Conservation (phyloP, 257 asterid species). For the Solanum neorickii region DNA sequence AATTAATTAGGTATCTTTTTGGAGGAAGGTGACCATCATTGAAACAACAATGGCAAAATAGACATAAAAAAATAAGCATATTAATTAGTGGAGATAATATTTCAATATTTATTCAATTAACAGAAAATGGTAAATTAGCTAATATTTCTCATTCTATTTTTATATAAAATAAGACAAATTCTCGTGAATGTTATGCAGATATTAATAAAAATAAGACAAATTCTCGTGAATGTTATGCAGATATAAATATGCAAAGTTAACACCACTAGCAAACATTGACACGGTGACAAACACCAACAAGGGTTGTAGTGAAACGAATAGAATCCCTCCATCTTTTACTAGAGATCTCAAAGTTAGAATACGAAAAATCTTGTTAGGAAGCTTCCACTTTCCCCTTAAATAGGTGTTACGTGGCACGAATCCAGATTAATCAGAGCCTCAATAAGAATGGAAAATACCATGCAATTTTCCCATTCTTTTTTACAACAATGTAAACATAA, state of each 20-base stretch:
- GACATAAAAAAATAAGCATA: not conserved
- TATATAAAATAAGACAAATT: not conserved
- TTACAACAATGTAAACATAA: too few species aligned
- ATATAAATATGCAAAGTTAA: not conserved
- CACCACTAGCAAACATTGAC: not conserved
- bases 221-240: not conserved
- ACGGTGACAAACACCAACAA: not conserved
- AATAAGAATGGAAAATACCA: not conserved
- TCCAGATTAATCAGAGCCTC: not conserved
- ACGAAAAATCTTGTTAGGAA: not conserved
- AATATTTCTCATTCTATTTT: not conserved
- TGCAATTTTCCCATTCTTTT: too few species aligned
- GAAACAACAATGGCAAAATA: not conserved
- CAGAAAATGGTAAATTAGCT: not conserved
- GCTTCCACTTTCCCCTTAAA: not conserved
- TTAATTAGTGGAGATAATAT: not conserved
- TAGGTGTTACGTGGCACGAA: not conserved
- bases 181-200: not conserved
- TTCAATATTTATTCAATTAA: not conserved
- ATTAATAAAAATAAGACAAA: too few species aligned
- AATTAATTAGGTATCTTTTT: not conserved
- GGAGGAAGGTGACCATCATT: not conserved
- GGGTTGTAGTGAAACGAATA: not conserved
- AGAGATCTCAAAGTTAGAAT: not conserved
- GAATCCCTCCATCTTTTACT: not conserved